phyloP scores from a whole-genome alignment of 2,329 filamentous ascomycete species.

The Peltaster fructicola region DNA sequence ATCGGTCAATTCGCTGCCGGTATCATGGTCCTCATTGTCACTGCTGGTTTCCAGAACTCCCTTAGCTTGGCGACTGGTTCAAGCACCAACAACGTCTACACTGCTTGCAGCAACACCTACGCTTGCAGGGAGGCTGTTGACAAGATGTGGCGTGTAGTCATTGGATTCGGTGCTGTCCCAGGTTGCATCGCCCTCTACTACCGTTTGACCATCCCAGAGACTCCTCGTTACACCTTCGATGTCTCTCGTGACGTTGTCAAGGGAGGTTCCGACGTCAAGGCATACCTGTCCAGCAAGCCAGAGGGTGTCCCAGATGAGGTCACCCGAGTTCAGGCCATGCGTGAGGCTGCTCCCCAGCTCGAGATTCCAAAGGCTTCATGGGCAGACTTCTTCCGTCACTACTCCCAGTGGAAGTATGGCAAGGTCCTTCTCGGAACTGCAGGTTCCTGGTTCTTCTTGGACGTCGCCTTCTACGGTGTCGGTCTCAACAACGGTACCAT shows the following conservation, averaged over 20 bases:
- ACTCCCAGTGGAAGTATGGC: constrained; percentile 51
- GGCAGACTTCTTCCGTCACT: constrained; percentile 54
- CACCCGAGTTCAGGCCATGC: constrained; percentile 39
- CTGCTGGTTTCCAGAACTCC: constrained; percentile 21
- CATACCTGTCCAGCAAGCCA: constrained; percentile 50
- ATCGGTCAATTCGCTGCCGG: constrained; percentile 63
- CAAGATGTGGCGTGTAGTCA: constrained; percentile 73
- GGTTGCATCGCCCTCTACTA: constrained; percentile 72
- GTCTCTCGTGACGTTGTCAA: constrained; percentile 58
- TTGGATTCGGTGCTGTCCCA: constrained; percentile 66
- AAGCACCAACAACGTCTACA: constrained; percentile 24
- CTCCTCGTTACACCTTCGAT: constrained; percentile 75
- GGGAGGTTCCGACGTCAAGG: constrained; percentile 52
- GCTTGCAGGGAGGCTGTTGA: constrained; percentile 55
- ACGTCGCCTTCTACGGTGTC: constrained; percentile 40
- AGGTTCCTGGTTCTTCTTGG: constrained; percentile 70
- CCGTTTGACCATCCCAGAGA: constrained; percentile 73
- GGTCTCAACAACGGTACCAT: constrained; percentile 62
- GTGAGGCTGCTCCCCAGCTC: constrained; percentile 36
- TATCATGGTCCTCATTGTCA: constrained; percentile 53
- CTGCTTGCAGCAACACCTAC: constrained; percentile 42
- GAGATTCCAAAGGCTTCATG: constrained; percentile 53
- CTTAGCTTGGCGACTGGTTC: constrained; percentile 24
- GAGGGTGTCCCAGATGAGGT: constrained; percentile 51
- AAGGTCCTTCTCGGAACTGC: constrained; percentile 62